A percentile compares a stretch with the other conserved stretches of the same genome.
Evolutionary conservation across 2,329 filamentous ascomycete genomes (phyloP).

Genomic region (Zymoseptoria brevis): DNA sequence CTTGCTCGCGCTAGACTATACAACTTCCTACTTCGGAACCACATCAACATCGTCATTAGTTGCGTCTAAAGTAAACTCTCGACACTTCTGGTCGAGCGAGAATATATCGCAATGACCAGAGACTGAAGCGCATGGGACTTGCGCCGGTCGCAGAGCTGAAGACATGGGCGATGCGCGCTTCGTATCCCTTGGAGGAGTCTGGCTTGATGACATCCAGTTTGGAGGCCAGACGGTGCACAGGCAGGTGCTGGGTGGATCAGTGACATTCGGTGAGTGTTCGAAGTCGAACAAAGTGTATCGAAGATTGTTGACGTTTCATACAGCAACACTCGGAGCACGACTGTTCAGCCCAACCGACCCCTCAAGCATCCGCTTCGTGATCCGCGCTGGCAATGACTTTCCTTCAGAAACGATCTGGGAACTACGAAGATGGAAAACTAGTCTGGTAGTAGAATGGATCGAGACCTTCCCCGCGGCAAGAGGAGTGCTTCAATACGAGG

Average conservation of each 20-base stretch:
- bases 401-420: conserved; percentile 10
- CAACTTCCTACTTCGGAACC: neutral
- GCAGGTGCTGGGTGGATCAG: conserved; percentile 21
- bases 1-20: neutral
- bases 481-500: conserved; percentile 20
- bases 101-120: neutral
- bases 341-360: conserved; percentile 8
- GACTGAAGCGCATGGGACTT: neutral
- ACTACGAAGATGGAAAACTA: conserved; percentile 17
- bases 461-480: conserved; percentile 13
- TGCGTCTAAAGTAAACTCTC: no score
- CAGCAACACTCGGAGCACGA: conserved; percentile 22
- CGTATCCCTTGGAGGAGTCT: conserved; percentile 20
- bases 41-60: neutral
- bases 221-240: conserved; percentile 6
- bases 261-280: conserved; percentile 14
- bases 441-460: conserved; percentile 10
- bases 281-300: neutral
- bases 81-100: neutral
- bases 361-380: conserved; percentile 13
- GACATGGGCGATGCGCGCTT: conserved; percentile 1
- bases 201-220: conserved; percentile 24
- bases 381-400: conserved; percentile 20
- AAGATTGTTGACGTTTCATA: conserved; percentile 1
- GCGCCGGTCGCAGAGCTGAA: neutral